Evolutionary conservation across 306 rosid genomes (phyloP), one percentile per base, ranked within the genome.

Genomic region (Pterocarpus macrocarpus): DNA sequence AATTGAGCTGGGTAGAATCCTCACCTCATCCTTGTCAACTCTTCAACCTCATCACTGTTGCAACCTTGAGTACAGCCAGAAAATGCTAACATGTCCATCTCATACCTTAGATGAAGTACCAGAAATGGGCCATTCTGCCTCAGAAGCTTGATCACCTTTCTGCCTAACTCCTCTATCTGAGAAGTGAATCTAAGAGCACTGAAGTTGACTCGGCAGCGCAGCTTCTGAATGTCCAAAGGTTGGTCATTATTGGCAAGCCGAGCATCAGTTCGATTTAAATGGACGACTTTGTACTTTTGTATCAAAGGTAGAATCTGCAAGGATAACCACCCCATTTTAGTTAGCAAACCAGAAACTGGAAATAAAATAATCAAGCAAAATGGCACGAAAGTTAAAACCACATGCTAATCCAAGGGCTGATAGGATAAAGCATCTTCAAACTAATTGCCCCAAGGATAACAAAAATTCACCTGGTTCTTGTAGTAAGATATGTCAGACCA

Each of bases 51-150:
- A 34, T 93, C 98, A 17, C 74, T 33, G 77, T 89, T 95, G 81
- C 97, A 95, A 76, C 99, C 99, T 83, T 93, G 99, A 67, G 92
- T 91, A 77, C 99, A 95, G 49, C 99, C 99, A 83, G 99, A 95
- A 91, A 95, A 95, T 71, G 99, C 98, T 82, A 95, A 71, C 99
- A 95, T 95, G 85, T 95, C 99, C 99, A 95, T 95, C 85, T 95
- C 99, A 84, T 90, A 95, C 86, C 99, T 87, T 49, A 95, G 91
- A 87, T 95, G 99, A 83, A 95, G 99, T 6, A 95, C 99, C 76
- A 95, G 82, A 87, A 95, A 90, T 5, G 90, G 97, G 74, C 99
- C 97, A 34, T 93, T 93, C 84, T 84, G 80, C 86, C 89, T 86
- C 55, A 95, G 79, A 73, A 93, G 98, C 73, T 63, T 81, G 86